These are phyloP conservation scores for Annulohypoxylon moriforme DNA, from an alignment of 495 filamentous ascomycete genomes.

Conservation along the genomic window DNA sequence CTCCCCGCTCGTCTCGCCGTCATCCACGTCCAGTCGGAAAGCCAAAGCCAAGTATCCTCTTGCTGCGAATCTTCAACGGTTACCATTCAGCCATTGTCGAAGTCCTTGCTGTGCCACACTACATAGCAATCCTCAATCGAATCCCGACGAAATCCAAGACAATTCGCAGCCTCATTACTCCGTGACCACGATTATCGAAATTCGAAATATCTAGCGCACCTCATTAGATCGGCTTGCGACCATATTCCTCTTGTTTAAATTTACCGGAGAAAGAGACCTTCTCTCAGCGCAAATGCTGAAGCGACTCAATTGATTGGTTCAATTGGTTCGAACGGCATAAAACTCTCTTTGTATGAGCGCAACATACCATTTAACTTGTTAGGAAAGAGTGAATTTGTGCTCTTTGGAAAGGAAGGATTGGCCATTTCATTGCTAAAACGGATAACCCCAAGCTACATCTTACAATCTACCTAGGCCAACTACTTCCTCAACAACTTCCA, in stretches of 20 bases:
- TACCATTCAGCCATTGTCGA: slow-evolving; percentile 22
- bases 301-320: slow-evolving; percentile 33
- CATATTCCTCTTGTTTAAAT: slow-evolving; percentile 29
- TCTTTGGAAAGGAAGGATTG: slow-evolving; percentile 5
- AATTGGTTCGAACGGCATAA: not conserved
- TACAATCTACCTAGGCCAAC: slow-evolving; percentile 1
- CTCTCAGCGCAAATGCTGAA: slow-evolving; percentile 21
- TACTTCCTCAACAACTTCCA: slow-evolving; percentile 4
- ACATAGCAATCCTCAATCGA: slow-evolving; percentile 17
- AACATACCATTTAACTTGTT: slow-evolving; percentile 19
- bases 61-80: slow-evolving; percentile 28
- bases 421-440: slow-evolving; percentile 9
- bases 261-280: slow-evolving; percentile 30
- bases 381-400: slow-evolving; percentile 27
- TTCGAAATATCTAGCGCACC: slow-evolving; percentile 28
- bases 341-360: slow-evolving; percentile 32
- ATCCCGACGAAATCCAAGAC: slow-evolving; percentile 20
- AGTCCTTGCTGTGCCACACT: slow-evolving; percentile 16
- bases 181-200: slow-evolving; percentile 20
- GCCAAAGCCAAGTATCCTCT: slow-evolving; percentile 13
- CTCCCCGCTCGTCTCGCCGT: slow-evolving; percentile 39
- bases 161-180: not conserved
- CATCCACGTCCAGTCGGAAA: slow-evolving; percentile 32
- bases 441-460: slow-evolving; percentile 5
- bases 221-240: slow-evolving; percentile 4